Evolutionary conservation across 2,329 filamentous ascomycete species (phyloP).

Genomic region (Calonectria fujianensis): DNA sequence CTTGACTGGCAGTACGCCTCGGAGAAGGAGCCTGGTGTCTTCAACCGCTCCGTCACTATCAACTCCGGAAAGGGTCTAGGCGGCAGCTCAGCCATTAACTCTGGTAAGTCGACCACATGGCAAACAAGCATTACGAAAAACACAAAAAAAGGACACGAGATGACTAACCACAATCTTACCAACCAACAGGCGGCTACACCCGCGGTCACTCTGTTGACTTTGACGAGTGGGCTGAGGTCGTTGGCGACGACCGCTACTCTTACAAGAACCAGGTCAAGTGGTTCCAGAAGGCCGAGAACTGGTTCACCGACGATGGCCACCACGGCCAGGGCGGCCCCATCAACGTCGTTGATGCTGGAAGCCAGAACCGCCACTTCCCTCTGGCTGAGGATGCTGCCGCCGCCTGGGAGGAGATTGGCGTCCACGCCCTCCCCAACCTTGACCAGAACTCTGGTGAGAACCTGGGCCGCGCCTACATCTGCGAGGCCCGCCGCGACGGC

Average conservation of each 20-base stretch:
- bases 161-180: neutral
- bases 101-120: constrained; percentile 24
- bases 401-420: constrained; percentile 65
- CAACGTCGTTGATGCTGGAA: constrained; percentile 55
- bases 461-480: constrained; percentile 58
- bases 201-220: constrained; percentile 67
- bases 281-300: constrained; percentile 63
- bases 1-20: constrained; percentile 61
- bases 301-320: constrained; percentile 58
- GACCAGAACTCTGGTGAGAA: constrained; percentile 56
- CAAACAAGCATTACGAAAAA: neutral
- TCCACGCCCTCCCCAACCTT: constrained; percentile 52
- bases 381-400: constrained; percentile 59
- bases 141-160: neutral
- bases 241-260: constrained; percentile 65
- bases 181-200: constrained; percentile 60
- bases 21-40: constrained; percentile 54
- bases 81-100: constrained; percentile 37
- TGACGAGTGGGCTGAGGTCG: constrained; percentile 63
- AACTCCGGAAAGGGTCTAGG: constrained; percentile 62
- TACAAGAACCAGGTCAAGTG: constrained; percentile 68
- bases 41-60: constrained; percentile 51
- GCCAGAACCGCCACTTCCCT: constrained; percentile 60
- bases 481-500: constrained; percentile 52
- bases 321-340: constrained; percentile 63